Conservation (phyloP, 1,284 basidiomycete genomes). For the Ganoderma meredithae region DNA sequence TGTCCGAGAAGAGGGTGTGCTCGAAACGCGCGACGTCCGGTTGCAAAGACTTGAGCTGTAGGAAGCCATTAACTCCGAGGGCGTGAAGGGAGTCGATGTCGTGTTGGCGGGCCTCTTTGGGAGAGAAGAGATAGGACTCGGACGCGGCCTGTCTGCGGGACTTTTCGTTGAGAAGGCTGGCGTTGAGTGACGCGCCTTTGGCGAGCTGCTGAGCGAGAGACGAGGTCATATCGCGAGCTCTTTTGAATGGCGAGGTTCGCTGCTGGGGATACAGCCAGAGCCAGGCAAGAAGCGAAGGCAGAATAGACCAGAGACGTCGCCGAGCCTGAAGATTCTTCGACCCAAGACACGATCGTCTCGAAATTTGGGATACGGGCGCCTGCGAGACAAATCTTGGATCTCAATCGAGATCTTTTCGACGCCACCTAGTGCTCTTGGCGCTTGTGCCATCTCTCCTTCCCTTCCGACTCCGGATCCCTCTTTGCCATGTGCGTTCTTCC, state of each 20-base stretch:
- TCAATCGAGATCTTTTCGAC: background rate
- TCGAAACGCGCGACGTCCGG: slow-evolving; percentile 74
- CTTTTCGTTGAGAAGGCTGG: slow-evolving; percentile 52
- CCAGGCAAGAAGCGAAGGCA: background rate
- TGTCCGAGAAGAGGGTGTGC: slow-evolving; percentile 83
- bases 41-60: slow-evolving; percentile 77
- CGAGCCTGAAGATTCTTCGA: background rate
- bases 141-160: slow-evolving; percentile 73
- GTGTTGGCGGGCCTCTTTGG: slow-evolving; percentile 80
- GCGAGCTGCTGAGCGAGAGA: slow-evolving; percentile 88
- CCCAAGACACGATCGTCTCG: background rate
- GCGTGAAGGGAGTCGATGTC: slow-evolving; percentile 90
- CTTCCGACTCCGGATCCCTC: too few relatives aligned
- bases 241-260: background rate
- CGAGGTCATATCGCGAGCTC: slow-evolving; percentile 57
- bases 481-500: too few relatives aligned
- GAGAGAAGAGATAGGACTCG: slow-evolving; percentile 88
- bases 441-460: too few relatives aligned
- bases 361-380: slow-evolving; percentile 3
- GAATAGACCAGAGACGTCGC: background rate
- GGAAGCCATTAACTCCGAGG: slow-evolving; percentile 83
- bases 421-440: too few relatives aligned
- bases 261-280: background rate
- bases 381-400: background rate
- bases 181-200: slow-evolving; percentile 83